Conservation (phyloP, 106 monocot species). For the Apostasia shenzhenica region DNA sequence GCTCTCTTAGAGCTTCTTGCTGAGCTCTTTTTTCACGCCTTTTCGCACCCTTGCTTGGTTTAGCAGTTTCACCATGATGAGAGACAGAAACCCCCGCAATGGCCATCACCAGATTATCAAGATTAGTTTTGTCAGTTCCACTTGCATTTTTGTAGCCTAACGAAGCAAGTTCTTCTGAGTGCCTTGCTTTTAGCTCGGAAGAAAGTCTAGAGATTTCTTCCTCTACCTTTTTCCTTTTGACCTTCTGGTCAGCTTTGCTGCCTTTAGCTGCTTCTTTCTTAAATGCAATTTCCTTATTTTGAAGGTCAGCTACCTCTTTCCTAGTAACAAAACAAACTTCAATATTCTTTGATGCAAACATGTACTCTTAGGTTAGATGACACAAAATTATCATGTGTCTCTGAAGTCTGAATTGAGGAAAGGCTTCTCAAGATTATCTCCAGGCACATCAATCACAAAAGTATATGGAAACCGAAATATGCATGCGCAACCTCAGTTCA, state of each 20-base stretch:
- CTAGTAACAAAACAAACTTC: conserved; percentile 18
- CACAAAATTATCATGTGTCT: no score
- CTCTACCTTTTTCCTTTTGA: conserved; percentile 82
- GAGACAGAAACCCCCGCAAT: conserved; percentile 45
- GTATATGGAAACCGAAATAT: no score
- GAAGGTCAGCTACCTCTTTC: conserved; percentile 45
- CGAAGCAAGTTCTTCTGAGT: conserved; percentile 49
- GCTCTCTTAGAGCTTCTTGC: conserved; percentile 72
- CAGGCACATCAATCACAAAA: no score
- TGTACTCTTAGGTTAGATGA: no score
- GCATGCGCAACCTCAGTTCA: no score
- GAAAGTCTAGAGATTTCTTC: conserved; percentile 48
- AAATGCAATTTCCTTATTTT: conserved; percentile 46
- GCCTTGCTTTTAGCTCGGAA: conserved; percentile 44
- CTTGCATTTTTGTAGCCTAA: conserved; percentile 24
- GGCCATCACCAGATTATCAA: conserved; percentile 46
- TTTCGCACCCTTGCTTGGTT: conserved; percentile 42
- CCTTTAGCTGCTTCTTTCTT: conserved; percentile 82
- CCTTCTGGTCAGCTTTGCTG: conserved; percentile 84
- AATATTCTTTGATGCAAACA: neutral
- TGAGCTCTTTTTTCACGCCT: conserved; percentile 56
- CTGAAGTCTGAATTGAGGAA: no score
- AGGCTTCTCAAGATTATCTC: no score
- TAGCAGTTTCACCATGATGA: conserved; percentile 10
- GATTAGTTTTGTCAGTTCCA: conserved; percentile 16